These are phyloP conservation scores for Phaseolus coccineus DNA, from an alignment of 331 rosid genomes.

Conservation along the genomic window DNA sequence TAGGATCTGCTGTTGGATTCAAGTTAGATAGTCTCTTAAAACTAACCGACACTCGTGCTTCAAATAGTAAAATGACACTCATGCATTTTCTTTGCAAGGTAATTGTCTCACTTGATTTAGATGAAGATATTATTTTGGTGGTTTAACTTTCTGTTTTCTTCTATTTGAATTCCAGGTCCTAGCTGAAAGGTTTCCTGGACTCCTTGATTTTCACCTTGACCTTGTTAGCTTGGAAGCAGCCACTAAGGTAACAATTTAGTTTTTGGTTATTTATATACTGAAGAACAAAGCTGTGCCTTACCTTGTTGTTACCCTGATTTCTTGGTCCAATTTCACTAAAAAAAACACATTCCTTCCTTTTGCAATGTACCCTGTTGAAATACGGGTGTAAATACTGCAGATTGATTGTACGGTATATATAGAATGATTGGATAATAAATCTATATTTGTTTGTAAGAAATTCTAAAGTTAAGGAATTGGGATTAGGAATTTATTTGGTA, in stretches of 20 bases:
- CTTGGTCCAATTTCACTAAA: not conserved
- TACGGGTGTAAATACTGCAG: too few relatives aligned
- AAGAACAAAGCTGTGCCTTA: not conserved
- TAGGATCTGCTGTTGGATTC: slow-evolving; percentile 98
- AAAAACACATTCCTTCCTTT: slow-evolving; percentile 8
- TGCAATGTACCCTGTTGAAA: not conserved
- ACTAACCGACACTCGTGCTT: slow-evolving; percentile 92
- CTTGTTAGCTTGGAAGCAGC: slow-evolving; percentile 81
- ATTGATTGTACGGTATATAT: too few relatives aligned
- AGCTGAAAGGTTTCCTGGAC: slow-evolving; percentile 78
- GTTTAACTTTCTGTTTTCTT: slow-evolving; percentile 23
- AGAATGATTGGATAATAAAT: too few relatives aligned
- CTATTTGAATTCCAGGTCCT: slow-evolving; percentile 56
- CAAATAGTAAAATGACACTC: slow-evolving; percentile 86
- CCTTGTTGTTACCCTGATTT: slow-evolving; percentile 30
- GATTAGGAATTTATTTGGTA: too few relatives aligned
- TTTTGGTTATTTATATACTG: slow-evolving; percentile 33
- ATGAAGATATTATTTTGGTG: slow-evolving; percentile 37
- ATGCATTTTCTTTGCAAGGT: slow-evolving; percentile 99
- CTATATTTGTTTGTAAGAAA: too few relatives aligned
- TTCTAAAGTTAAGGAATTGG: too few relatives aligned
- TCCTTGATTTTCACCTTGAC: slow-evolving; percentile 86
- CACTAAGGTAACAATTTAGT: slow-evolving; percentile 66
- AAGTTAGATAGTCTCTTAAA: slow-evolving; percentile 94
- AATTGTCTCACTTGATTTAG: slow-evolving; percentile 40